Base-by-base conservation (phyloP, 192 early-diverging fungal genomes). In the Helicostylum pulchrum region DNA sequence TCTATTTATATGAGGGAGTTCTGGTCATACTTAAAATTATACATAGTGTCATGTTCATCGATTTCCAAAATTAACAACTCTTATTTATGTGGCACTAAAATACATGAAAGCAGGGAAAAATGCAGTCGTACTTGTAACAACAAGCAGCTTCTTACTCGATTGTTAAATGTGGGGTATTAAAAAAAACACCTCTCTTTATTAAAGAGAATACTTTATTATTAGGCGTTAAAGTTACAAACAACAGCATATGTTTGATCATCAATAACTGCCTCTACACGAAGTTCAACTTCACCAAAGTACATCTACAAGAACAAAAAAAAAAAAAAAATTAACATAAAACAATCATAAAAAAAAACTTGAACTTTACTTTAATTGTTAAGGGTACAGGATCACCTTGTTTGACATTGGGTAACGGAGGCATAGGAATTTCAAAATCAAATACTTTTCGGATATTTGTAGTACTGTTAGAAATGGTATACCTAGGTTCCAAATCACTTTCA, bases 241-340 rank as follows among this genome's bases (percentile, higher is more conserved):
- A 74, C 75, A 43, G 65, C 70, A 62, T 78, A 81, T 8, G 74
- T 76, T 62, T 76, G 73, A 42, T 74, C 74, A 31, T 76, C 68
- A 48, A 81, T 81, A 21, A 76, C 69, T 20, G 79, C 79, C 53
- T 81, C 79, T n/a, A 78, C 79, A 42, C 74, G 65, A 12, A 81
- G 66, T 67, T 81, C 79, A 3, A 78, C 70, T 54, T 78, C 64
- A 31, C 79, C 79, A 73, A 78, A 64, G 23, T 64, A 64, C 65
- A 78, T 75, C 60, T 72, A 39, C 11, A 36, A 30, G 14, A 47
- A n/a, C n/a, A n/a, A 23, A 19, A 10, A 46, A 36, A 46, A 20
- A 31, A 23, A 20, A 36, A 19, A 36, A 20, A 20, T 36, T n/a
- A 26, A 26, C 4, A n/a, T 30, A 20, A 10, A 17, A 34, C 7